A percentile compares a stretch with the other conserved stretches of the same genome.
These are phyloP conservation scores for Lodderomyces orthopsilosis DNA, from an alignment of 1,139 yeast genomes.

Conservation along the genomic window DNA sequence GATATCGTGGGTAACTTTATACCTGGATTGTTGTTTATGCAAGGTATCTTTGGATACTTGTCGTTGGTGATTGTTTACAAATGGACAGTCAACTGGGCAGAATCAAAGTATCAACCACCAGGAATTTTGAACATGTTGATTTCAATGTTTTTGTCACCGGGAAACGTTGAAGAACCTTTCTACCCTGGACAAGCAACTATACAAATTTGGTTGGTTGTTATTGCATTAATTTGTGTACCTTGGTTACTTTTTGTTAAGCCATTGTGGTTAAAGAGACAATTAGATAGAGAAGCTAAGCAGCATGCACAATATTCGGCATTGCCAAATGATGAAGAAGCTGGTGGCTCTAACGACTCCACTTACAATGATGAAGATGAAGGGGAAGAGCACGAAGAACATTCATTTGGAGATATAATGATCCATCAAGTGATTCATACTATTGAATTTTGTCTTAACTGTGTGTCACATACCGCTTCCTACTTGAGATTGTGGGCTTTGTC, in stretches of 20 bases:
- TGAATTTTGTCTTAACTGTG: slow-evolving; percentile 76
- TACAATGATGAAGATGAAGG: slow-evolving; percentile 42
- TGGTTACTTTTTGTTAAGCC: slow-evolving; percentile 73
- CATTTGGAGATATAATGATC: slow-evolving; percentile 73
- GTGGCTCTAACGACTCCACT: slow-evolving; percentile 14
- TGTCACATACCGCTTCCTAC: slow-evolving; percentile 77
- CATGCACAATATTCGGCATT: slow-evolving; percentile 26
- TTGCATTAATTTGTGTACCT: slow-evolving; percentile 75
- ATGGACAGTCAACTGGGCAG: slow-evolving; percentile 78
- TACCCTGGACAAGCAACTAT: slow-evolving; percentile 62
- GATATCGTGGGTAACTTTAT: slow-evolving; percentile 76
- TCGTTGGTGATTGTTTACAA: slow-evolving; percentile 71
- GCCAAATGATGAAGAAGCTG: slow-evolving; percentile 21
- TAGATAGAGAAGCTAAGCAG: slow-evolving; percentile 40
- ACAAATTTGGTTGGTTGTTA: slow-evolving; percentile 55
- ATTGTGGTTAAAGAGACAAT: slow-evolving; percentile 41
- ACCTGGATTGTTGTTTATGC: slow-evolving; percentile 81
- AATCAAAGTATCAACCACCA: slow-evolving; percentile 69
- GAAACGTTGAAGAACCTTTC: slow-evolving; percentile 62
- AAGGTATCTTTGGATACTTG: slow-evolving; percentile 76
- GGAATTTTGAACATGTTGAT: slow-evolving; percentile 79
- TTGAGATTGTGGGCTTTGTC: slow-evolving; percentile 78
- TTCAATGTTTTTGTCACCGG: slow-evolving; percentile 79
- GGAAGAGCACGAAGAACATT: slow-evolving; percentile 53
- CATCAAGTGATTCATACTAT: slow-evolving; percentile 80